Evolutionary conservation across 805 yeast species (phyloP), one percentile per base, ranked within the genome.

Genomic region (Cyberlindnera maclurae): DNA sequence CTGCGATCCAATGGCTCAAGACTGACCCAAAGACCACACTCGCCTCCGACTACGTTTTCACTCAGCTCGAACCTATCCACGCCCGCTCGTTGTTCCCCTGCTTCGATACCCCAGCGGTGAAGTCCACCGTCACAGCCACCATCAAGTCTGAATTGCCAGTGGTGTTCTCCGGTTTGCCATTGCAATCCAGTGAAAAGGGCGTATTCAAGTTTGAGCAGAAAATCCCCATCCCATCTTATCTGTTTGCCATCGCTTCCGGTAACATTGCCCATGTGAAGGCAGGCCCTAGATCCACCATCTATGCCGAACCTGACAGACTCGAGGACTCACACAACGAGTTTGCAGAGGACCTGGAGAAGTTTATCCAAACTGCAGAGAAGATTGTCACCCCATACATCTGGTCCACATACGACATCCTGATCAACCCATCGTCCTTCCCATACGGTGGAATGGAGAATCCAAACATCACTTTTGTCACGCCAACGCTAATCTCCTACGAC

Each of bases 401-500:
- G 95, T 71, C 75, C 41, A 78, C 77, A 29, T 88, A 82, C 58
- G 89, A 87, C 54, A 82, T 86, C 24, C 67, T 88, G 30, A 78
- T 88, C 26, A 73, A 87, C 46, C 95, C 95, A 3, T 73, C 79
- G 39, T 75, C 77, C 3, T 75, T 74, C 62, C 94, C 95, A 3
- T 88, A 84, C 53, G 96, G 96, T 45, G 96, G 96, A 39, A 88
- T 88, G 95, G 96, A 88, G 63, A 85, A 86, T 55, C 95, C 95
- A 43, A 86, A 87, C 55, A 77, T 86, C 59, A 86, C 95, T 1
- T 86, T 86, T 62, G 89, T 88, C 8, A 86, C 96, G 0, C 95
- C 96, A 34, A 87, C 96, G 2, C 67, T 88, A 44, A 75, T 88
- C 31, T 75, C 89, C 12, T 88, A 89, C 29, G 95, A 87, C 60